Conservation (phyloP, 2,329 filamentous ascomycete genomes). For the Aspergillus pseudoterreus region DNA sequence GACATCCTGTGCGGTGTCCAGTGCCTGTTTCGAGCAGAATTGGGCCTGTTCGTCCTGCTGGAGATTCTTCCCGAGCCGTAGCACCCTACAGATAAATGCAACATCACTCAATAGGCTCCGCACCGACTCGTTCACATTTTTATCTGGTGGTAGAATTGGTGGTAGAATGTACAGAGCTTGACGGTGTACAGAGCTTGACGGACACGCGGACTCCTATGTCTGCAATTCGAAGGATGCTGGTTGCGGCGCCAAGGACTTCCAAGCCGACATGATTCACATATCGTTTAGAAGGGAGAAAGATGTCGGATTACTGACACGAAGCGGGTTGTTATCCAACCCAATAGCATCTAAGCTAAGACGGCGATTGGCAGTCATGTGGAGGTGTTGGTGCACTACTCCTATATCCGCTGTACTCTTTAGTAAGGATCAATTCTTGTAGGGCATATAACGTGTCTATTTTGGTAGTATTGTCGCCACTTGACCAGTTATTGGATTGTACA, state of each 20-base stretch:
- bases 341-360: too few relatives aligned
- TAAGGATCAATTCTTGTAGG: too few relatives aligned
- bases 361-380: too few relatives aligned
- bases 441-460: too few relatives aligned
- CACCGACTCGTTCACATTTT: constrained; percentile 20
- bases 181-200: constrained; percentile 27
- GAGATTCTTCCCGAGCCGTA: constrained; percentile 22
- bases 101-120: constrained; percentile 27
- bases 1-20: constrained; percentile 7
- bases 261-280: constrained; percentile 12
- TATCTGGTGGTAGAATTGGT: constrained; percentile 24
- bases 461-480: too few relatives aligned
- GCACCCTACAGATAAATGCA: constrained; percentile 24
- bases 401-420: too few relatives aligned
- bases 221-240: constrained; percentile 29
- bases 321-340: background rate
- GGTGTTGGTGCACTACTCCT: too few relatives aligned
- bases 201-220: constrained; percentile 28
- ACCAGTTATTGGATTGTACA: too few relatives aligned
- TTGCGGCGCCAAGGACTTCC: constrained; percentile 23
- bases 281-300: background rate
- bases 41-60: constrained; percentile 20
- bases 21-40: constrained; percentile 17
- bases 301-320: background rate
- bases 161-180: constrained; percentile 28